Evolutionary conservation across 2,329 filamentous ascomycete genomes (phyloP).

Genomic region (Colletotrichum sp.): DNA sequence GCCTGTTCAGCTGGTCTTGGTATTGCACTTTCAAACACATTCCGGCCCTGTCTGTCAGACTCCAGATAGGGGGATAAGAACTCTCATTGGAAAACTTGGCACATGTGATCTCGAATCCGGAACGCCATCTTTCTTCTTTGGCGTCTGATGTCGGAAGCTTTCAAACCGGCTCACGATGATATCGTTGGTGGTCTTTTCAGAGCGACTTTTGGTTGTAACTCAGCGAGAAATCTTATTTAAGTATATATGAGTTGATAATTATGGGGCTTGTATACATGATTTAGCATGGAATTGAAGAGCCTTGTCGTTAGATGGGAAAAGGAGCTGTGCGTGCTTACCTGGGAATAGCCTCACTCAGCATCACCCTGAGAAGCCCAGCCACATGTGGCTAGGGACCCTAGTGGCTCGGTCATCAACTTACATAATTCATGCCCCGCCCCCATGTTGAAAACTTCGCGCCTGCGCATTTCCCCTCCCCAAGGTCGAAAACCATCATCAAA

Average conservation of each 20-base stretch:
- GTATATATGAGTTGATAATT: background rate
- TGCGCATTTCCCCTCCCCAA: slow-evolving; percentile 32
- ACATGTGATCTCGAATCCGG: background rate
- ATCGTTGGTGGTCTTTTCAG: background rate
- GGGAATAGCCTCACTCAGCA: background rate
- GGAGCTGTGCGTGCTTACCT: background rate
- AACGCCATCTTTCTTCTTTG: background rate
- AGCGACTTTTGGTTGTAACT: background rate
- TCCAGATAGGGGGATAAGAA: background rate
- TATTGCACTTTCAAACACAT: background rate
- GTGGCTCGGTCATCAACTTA: background rate
- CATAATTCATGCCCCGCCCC: background rate
- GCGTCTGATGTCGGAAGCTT: background rate
- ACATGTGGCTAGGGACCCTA: background rate
- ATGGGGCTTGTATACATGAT: background rate
- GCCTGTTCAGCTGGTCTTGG: background rate
- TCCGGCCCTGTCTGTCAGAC: background rate
- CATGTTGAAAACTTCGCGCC: slow-evolving; percentile 28
- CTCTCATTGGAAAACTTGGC: background rate
- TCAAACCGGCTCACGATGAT: background rate
- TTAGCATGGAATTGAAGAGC: background rate
- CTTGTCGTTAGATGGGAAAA: background rate
- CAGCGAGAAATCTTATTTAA: accelerated
- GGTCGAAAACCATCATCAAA: slow-evolving; percentile 26
- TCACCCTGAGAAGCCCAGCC: background rate